These are phyloP conservation scores for Colletotrichum costaricense DNA, from an alignment of 2,329 filamentous ascomycete genomes.

Conservation along the genomic window DNA sequence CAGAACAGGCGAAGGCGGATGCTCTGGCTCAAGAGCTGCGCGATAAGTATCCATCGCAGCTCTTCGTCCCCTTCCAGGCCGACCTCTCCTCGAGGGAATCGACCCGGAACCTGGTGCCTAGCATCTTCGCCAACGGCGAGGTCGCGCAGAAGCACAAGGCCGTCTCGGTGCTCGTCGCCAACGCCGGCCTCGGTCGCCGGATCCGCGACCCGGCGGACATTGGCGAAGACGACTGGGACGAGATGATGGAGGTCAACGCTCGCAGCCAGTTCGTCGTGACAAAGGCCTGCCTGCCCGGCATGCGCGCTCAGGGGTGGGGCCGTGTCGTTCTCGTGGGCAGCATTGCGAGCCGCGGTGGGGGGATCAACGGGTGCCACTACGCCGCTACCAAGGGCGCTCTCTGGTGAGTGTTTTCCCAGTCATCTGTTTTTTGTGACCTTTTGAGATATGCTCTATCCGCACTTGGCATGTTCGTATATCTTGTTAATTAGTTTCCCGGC, in stretches of 20 bases:
- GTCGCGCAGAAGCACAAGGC: slow-evolving; percentile 40
- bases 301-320: slow-evolving; percentile 47
- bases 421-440: background rate
- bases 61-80: slow-evolving; percentile 42
- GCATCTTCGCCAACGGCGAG: slow-evolving; percentile 35
- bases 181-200: slow-evolving; percentile 46
- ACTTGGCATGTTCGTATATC: background rate
- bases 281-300: slow-evolving; percentile 44
- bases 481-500: background rate
- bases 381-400: slow-evolving; percentile 47
- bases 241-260: slow-evolving; percentile 48
- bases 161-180: slow-evolving; percentile 46
- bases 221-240: slow-evolving; percentile 49
- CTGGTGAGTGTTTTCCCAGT: background rate
- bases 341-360: slow-evolving; percentile 46
- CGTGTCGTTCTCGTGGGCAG: slow-evolving; percentile 47
- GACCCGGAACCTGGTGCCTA: slow-evolving; percentile 40
- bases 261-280: slow-evolving; percentile 49
- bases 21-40: slow-evolving; percentile 42
- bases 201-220: slow-evolving; percentile 48
- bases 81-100: slow-evolving; percentile 44
- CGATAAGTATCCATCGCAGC: slow-evolving; percentile 40
- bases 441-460: background rate
- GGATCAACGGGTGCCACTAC: slow-evolving; percentile 50
- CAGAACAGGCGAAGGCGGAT: slow-evolving; percentile 44